Conservation (phyloP, 306 rosid genomes). For the Cucurbita maxima region DNA sequence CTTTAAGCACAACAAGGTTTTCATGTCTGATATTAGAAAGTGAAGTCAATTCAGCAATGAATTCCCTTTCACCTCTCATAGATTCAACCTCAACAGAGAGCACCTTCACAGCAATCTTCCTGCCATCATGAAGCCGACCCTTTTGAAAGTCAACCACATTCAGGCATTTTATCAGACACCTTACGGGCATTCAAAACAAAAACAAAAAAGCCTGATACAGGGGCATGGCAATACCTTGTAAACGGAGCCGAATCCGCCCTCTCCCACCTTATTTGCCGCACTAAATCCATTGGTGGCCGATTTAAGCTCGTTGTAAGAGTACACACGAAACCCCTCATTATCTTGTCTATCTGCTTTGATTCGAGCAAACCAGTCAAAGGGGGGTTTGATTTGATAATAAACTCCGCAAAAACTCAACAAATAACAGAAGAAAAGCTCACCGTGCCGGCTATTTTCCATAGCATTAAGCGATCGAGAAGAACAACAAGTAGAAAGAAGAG, state of each 20-base stretch:
- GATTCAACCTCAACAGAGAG: slow-evolving; percentile 63
- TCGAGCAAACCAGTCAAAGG: slow-evolving; percentile 1
- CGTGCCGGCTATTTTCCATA: background rate
- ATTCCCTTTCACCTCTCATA: slow-evolving; percentile 80
- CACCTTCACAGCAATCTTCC: slow-evolving; percentile 61
- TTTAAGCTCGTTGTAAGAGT: slow-evolving; percentile 48
- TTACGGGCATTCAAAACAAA: background rate
- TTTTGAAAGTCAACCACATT: slow-evolving; percentile 20
- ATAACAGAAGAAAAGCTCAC: background rate
- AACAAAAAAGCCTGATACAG: background rate
- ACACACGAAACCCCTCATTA: slow-evolving; percentile 42
- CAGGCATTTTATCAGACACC: slow-evolving; percentile 2
- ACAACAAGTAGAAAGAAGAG: background rate
- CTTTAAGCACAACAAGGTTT: slow-evolving; percentile 57
- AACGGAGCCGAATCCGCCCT: slow-evolving; percentile 81
- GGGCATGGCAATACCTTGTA: slow-evolving; percentile 34
- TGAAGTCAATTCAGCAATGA: slow-evolving; percentile 65
- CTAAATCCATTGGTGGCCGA: slow-evolving; percentile 44
- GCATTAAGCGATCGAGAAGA: background rate
- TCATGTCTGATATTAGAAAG: slow-evolving; percentile 57
- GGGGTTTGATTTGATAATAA: background rate
- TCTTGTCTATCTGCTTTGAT: slow-evolving; percentile 16
- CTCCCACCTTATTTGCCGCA: slow-evolving; percentile 46
- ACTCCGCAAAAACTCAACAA: background rate
- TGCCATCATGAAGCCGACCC: slow-evolving; percentile 60